phyloP scores from a whole-genome alignment of 176 grass and related monocot genomes.

The Carex kokanica region DNA sequence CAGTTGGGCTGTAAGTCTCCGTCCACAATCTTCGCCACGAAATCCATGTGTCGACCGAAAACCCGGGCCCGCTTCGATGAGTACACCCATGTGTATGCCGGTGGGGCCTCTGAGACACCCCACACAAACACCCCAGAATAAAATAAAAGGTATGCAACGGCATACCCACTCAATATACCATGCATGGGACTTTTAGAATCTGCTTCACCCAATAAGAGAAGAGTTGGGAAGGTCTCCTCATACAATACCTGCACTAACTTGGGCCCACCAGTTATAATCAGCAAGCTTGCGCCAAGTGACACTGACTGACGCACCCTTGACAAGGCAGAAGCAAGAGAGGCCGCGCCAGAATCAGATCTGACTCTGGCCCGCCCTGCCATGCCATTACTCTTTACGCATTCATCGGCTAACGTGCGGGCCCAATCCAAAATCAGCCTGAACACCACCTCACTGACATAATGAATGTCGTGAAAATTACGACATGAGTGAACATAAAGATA shows the following conservation, averaged over 20 bases:
- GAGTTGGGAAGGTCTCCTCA: constrained; percentile 54
- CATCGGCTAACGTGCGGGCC: constrained; percentile 43
- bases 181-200: constrained; percentile 37
- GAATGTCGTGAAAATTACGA: constrained; percentile 43
- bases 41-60: constrained; percentile 21
- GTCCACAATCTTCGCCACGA: constrained; percentile 13
- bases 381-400: constrained; percentile 33
- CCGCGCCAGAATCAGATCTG: constrained; percentile 45
- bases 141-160: constrained; percentile 54
- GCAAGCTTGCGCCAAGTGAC: constrained; percentile 53
- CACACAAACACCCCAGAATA: constrained; percentile 25
- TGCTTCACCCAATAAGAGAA: constrained; percentile 54
- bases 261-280: constrained; percentile 58
- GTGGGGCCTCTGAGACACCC: constrained; percentile 12
- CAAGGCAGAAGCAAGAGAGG: constrained; percentile 46
- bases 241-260: constrained; percentile 56
- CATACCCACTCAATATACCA: constrained; percentile 53
- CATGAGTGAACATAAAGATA: constrained; percentile 54
- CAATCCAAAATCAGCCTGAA: constrained; percentile 58
- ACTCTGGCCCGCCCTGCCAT: neutral
- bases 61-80: constrained; percentile 13
- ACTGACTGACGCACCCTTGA: constrained; percentile 48
- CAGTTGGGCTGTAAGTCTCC: neutral
- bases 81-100: constrained; percentile 20
- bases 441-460: constrained; percentile 58